Base-by-base conservation (phyloP, 345 rosid genomes). In the Moricandia arvensis region DNA sequence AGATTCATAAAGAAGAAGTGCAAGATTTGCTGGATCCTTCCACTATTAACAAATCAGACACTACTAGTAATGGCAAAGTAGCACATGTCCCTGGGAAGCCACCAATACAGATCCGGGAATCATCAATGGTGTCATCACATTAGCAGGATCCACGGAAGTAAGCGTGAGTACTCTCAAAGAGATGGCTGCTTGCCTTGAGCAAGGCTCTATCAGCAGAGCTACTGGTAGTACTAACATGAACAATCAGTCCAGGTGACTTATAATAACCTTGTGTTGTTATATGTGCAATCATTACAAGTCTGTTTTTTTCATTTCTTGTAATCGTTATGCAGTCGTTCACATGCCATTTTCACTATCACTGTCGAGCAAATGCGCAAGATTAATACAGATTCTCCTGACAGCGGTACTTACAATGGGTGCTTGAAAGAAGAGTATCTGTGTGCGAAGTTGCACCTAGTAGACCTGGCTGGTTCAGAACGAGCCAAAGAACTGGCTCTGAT, bases 141-240 rank as follows among this genome's bases (percentile, higher is more conserved):
- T 95, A 81, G 98, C 98, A 47, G 99, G 99, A 82, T 92, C 99
- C 16, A 92, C 98, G n/a, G 99, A 95, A 87, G 87, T 85, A 47
- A 80, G 91, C 47, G 93, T 95, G 57, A 83, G 79, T 79, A 76
- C 94, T 21, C 80, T 90, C 65, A 93, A 89, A 77, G 99, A 90
- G 86, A 95, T 95, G 99, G 85, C 93, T 43, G 86, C 94, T 79
- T 95, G 93, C 77, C 87, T 95, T 24, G 99, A 90, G 68, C 99
- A 95, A 78, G 99, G 99, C 24, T 95, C 99, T 3, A 43, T 88
- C 69, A 88, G 93, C 82, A 85, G 99, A 73, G 99, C 99, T 77
- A 95, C 99, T 1, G 99, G 97, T 33, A 90, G 99, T 75, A 95
- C 99, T 72, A 95, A 95, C 84, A 95, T 93, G 99, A 95, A 95